Evolutionary conservation across 352 stramenopile species (phyloP).

Genomic region (Globisporangium cylindrosporum): DNA sequence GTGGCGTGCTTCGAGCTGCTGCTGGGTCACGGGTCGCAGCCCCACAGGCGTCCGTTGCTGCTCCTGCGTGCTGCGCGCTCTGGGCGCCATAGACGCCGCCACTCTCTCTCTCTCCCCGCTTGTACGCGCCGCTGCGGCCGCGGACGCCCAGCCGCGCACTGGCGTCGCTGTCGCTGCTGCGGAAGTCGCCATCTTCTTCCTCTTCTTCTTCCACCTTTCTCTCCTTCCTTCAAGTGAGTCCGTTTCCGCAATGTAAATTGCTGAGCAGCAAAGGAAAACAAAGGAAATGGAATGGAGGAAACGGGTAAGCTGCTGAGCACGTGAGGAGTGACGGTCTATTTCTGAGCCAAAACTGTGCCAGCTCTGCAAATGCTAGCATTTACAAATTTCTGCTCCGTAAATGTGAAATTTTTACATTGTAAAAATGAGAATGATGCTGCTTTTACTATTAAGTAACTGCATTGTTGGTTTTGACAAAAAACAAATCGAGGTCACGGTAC

Average conservation of each 20-base stretch:
- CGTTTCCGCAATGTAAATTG: not conserved
- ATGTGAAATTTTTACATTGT: not conserved
- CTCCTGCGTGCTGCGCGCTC: not conserved
- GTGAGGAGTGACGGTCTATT: conserved; percentile 1
- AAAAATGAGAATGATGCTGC: not conserved
- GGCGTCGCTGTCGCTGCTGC: conserved; percentile 4
- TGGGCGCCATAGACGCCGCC: not conserved
- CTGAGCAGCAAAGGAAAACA: not conserved
- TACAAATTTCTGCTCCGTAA: not conserved
- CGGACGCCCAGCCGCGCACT: conserved; percentile 10
- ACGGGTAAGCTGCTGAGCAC: not conserved
- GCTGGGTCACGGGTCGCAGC: conserved; percentile 17
- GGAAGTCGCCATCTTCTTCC: conserved; percentile 5
- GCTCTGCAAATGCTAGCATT: not conserved
- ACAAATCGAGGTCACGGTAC: not conserved
- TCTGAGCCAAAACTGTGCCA: not conserved
- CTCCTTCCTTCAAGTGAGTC: not conserved
- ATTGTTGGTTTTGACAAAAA: not conserved
- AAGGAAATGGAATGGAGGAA: conserved; percentile 1
- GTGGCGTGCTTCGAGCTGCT: conserved; percentile 18
- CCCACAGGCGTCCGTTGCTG: conserved; percentile 10
- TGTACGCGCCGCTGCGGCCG: not conserved
- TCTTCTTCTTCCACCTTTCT: not conserved
- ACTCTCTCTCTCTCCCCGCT: not conserved
- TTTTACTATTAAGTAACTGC: not conserved